phyloP scores from a whole-genome alignment of 345 rosid species.

The Geranium brycei region DNA sequence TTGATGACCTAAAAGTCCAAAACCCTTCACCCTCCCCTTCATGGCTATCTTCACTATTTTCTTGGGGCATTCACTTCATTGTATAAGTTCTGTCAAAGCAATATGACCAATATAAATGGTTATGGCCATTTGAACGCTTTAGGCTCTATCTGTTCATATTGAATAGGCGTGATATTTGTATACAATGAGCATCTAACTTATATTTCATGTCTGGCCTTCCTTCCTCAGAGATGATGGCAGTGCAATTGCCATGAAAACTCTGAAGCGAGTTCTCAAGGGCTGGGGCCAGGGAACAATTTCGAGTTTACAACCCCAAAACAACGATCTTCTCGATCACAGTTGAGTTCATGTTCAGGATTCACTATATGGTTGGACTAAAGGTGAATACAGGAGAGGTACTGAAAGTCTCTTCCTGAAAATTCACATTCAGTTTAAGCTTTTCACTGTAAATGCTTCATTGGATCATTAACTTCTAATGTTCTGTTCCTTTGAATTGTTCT shows the following conservation, averaged over 20 bases:
- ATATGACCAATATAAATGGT: no score
- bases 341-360: constrained; percentile 5
- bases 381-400: neutral
- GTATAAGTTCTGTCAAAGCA: no score
- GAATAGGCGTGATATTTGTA: no score
- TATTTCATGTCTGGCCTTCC: constrained; percentile 4
- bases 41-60: no score
- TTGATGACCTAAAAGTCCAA: no score
- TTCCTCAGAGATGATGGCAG: constrained; percentile 90
- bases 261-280: constrained; percentile 58
- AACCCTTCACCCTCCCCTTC: no score
- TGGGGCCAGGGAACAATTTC: constrained; percentile 66
- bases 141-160: no score
- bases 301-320: constrained; percentile 38
- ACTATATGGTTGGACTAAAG: neutral
- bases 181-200: neutral
- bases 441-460: neutral
- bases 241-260: constrained; percentile 61
- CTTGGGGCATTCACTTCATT: no score
- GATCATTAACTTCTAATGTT: no score
- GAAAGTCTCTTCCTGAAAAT: neutral
- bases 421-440: neutral
- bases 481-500: no score
- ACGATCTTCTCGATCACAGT: constrained; percentile 31
- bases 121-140: no score